Conservation (phyloP, 768 basidiomycete genomes). For the Russula emetica region DNA sequence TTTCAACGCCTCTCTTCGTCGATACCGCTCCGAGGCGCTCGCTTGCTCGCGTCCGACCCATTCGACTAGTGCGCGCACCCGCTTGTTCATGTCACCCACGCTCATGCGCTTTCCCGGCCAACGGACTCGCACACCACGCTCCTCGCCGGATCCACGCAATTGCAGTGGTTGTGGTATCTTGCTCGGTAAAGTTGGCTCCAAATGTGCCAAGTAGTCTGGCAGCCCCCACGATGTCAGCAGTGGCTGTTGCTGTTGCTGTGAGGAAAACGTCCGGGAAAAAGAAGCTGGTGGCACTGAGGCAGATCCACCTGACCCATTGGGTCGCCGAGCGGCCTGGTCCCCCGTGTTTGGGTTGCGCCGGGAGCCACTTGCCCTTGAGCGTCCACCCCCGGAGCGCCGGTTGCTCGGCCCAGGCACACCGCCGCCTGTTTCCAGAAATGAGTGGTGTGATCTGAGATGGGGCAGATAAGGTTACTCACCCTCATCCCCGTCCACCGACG, state of each 20-base stretch:
- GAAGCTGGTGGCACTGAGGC: slow-evolving; percentile 36
- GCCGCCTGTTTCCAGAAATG: slow-evolving; percentile 6
- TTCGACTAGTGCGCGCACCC: slow-evolving; percentile 83
- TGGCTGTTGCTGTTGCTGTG: slow-evolving; percentile 66
- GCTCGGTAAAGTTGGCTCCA: slow-evolving; percentile 77
- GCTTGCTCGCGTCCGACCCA: slow-evolving; percentile 92
- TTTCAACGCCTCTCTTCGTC: slow-evolving; percentile 64
- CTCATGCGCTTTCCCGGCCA: slow-evolving; percentile 95
- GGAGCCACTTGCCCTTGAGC: slow-evolving; percentile 45
- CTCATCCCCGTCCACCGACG: slow-evolving; percentile 55
- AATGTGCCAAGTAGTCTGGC: slow-evolving; percentile 88
- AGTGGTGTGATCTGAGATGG: slow-evolving; percentile 36
- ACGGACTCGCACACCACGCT: slow-evolving; percentile 81
- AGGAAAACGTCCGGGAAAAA: slow-evolving; percentile 55
- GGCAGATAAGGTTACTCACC: slow-evolving; percentile 41
- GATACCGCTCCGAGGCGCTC: slow-evolving; percentile 62
- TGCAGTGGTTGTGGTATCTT: slow-evolving; percentile 70
- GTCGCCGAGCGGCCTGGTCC: slow-evolving; percentile 30
- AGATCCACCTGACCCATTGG: slow-evolving; percentile 38
- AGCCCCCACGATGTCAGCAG: slow-evolving; percentile 84
- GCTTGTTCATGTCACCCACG: slow-evolving; percentile 96
- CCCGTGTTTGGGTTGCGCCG: slow-evolving; percentile 41
- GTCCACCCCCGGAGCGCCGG: slow-evolving; percentile 44
- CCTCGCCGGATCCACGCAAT: slow-evolving; percentile 54
- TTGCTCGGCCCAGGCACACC: slow-evolving; percentile 22